These are phyloP conservation scores for Phytophthora kernoviae DNA, from an alignment of 352 stramenopile genomes.

Conservation along the genomic window DNA sequence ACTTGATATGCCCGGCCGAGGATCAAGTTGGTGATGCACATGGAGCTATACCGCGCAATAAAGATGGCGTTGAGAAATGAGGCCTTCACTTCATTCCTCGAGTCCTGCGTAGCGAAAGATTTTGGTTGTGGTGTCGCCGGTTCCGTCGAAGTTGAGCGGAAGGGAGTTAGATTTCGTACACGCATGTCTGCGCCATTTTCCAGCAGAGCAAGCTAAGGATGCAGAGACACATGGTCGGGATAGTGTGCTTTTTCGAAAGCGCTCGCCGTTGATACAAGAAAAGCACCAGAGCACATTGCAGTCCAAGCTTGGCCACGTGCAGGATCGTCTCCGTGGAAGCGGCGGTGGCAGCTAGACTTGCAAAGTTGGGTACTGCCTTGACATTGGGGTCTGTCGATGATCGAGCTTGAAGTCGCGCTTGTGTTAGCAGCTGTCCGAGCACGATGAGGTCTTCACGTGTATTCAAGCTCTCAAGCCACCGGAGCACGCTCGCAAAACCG, in stretches of 20 bases:
- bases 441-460: conserved; percentile 41
- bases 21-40: conserved; percentile 37
- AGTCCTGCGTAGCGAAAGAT: conserved; percentile 6
- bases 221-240: conserved; percentile 50
- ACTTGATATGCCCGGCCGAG: conserved; percentile 56
- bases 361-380: conserved; percentile 4
- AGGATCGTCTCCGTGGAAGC: conserved; percentile 32
- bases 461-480: conserved; percentile 61
- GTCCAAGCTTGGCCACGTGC: conserved; percentile 43
- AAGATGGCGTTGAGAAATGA: conserved; percentile 61
- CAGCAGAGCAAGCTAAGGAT: conserved; percentile 49
- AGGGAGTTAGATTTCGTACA: conserved; percentile 34
- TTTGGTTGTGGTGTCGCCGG: not conserved
- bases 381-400: not conserved
- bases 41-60: conserved; percentile 35
- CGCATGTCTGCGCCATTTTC: conserved; percentile 54
- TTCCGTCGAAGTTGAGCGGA: not conserved
- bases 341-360: conserved; percentile 21
- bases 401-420: conserved; percentile 13
- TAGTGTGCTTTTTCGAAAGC: conserved; percentile 35
- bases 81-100: conserved; percentile 23
- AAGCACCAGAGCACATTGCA: conserved; percentile 55
- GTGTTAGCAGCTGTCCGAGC: conserved; percentile 29
- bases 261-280: conserved; percentile 45
- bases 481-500: conserved; percentile 56